phyloP scores from a whole-genome alignment of 139 green algal genomes.

The Coelastrella sp. region DNA sequence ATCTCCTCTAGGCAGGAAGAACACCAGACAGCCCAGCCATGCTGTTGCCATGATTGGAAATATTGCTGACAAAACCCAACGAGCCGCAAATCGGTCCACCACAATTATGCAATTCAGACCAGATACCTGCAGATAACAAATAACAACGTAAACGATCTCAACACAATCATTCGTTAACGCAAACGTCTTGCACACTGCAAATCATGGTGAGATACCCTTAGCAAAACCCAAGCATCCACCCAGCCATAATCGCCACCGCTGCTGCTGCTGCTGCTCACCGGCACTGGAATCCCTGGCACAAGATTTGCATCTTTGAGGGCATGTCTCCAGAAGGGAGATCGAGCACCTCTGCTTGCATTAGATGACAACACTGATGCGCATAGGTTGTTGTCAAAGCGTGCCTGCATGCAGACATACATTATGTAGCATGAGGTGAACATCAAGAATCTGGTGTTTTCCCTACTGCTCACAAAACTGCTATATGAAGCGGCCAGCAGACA shows the following conservation, averaged over 20 bases:
- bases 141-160: background rate
- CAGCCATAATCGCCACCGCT: background rate
- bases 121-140: background rate
- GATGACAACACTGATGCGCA: background rate
- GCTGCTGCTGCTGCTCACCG: constrained; percentile 1
- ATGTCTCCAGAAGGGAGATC: constrained; percentile 17
- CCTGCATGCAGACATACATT: too few species aligned
- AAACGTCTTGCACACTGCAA: background rate
- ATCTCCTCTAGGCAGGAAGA: constrained; percentile 43
- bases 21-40: constrained; percentile 47
- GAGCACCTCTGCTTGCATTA: background rate
- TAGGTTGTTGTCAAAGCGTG: background rate
- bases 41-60: constrained; percentile 46
- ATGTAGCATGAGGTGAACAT: too few species aligned
- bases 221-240: background rate
- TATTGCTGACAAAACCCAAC: constrained; percentile 33
- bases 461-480: too few species aligned
- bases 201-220: background rate
- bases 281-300: background rate
- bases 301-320: background rate
- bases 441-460: too few species aligned
- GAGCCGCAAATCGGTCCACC: constrained; percentile 26
- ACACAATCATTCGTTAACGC: background rate
- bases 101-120: constrained; percentile 41
- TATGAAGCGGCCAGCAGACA: too few species aligned